Evolutionary conservation across 2,329 filamentous ascomycete species (phyloP), one percentile per base, ranked within the genome.

Genomic region (Elsinoe batatas): DNA sequence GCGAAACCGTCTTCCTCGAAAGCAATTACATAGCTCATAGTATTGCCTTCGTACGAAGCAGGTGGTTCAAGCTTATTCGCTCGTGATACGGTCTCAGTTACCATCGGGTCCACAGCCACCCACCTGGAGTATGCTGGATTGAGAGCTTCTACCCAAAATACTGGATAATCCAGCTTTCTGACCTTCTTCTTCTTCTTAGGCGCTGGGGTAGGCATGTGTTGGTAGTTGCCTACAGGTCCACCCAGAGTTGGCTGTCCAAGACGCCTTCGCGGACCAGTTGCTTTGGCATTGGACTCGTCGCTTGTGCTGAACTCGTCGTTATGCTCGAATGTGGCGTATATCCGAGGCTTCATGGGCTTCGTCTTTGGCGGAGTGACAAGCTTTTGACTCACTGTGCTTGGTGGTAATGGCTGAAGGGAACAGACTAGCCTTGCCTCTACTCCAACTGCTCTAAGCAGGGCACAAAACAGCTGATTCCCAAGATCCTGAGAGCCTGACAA

Each of bases 121-220:
- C 93, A 98, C 73, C 89, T 95, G 66, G 96, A 88, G 60, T 89
- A 82, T 0, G 87, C 86, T 54, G 83, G 76, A 60, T 96, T 91
- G 61, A 95, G 87, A 3, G 88, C 84, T 71, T 98, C 93, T 0
- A 96, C 85, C 93, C 93, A 98, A 67, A 90, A 97, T 2, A 97
- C 78, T 0, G 93, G 93, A 64, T 85, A 88, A 0, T 80, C 70
- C 0, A 89, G 91, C 64, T 91, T 88, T 20, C 77, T 78, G 10
- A 85, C 79, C 17, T 70, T 70, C 33, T 68, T 67, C 20, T 71
- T 68, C 10, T 68, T 67, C 20, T 71, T 68, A 10, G 68, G 69
- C 51, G 73, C 43, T 20, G 57, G 58, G 51, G 54, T 63, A 61
- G 4, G 68, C 42, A 15, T 62, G 59, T 12, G 61, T 51, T 58